Conservation (phyloP, 2,329 filamentous ascomycete genomes). For the Coniochaeta sp. region DNA sequence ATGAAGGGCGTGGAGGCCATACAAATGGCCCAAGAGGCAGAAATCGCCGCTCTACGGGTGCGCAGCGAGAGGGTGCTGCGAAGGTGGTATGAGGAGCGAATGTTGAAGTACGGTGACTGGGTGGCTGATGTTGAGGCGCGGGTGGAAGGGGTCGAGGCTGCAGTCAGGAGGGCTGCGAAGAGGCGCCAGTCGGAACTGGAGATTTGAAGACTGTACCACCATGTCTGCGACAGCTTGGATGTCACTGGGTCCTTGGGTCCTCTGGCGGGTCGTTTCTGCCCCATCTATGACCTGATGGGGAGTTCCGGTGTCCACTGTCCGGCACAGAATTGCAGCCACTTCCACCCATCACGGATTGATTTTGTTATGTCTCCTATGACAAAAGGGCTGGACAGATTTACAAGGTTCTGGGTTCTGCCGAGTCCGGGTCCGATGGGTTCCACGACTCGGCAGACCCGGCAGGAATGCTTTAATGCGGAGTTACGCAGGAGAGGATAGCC, state of each 20-base stretch:
- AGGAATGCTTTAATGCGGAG: not conserved
- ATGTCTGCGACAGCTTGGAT: not conserved
- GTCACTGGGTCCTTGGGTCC: not conserved
- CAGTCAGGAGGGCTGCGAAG: constrained; percentile 54
- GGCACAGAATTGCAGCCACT: too few relatives aligned
- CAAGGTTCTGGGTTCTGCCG: too few relatives aligned
- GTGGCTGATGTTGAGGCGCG: constrained; percentile 67
- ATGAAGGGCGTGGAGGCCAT: constrained; percentile 54
- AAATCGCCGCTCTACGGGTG: constrained; percentile 56
- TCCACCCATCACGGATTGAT: too few relatives aligned
- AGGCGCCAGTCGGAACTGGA: constrained; percentile 25
- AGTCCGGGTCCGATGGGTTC: too few relatives aligned
- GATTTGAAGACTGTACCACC: not conserved
- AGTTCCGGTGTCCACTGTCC: too few relatives aligned
- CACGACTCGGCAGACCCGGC: not conserved
- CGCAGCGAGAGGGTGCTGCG: constrained; percentile 57
- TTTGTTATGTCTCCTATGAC: too few relatives aligned
- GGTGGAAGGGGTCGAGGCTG: constrained; percentile 57
- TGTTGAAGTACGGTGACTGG: constrained; percentile 60
- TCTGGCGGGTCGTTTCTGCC: not conserved
- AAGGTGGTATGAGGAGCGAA: constrained; percentile 66
- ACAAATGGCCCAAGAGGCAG: constrained; percentile 54
- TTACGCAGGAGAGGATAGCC: not conserved
- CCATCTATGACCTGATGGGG: not conserved
- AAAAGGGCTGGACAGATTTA: not conserved